Base-by-base conservation (phyloP, 2,329 filamentous ascomycete genomes). In the Fusarium hainanense region DNA sequence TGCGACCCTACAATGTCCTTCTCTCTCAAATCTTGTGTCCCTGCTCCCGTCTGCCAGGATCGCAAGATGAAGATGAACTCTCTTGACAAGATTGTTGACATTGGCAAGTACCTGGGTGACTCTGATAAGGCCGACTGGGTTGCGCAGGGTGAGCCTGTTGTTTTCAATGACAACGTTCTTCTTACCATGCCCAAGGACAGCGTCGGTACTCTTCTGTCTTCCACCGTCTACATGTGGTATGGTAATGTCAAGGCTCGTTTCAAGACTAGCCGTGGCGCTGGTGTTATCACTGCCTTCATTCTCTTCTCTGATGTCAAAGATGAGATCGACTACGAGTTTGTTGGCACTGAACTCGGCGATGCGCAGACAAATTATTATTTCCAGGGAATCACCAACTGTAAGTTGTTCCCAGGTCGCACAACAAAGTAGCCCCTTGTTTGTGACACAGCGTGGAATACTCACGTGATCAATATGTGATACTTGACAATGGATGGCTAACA, bases 281-380 rank as follows among this genome's bases (percentile, higher is more conserved):
- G 96, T 85, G 96, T 99, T 23, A 92, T 99, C n/a, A 97, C 94
- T 3, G 95, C 94, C 30, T 99, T 99, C 79, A 99, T 99, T 79
- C 85, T 98, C 77, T 89, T 98, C 80, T 94, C 92, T 37, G 95
- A 98, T 76, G 92, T 97, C 77, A 97, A 98, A 86, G 96, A 99
- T 77, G 96, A 99, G 82, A 97, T 99, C 76, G 96, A 99, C 83
- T 98, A 93, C 79, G 96, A 99, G 80, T 98, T 92, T 79, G 88
- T 99, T 57, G 96, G 96, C 71, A 87, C 87, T 46, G 93, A 98
- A 76, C 84, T 97, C 67, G 77, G 84, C 48, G 88, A 86, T 68
- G 93, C 92, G 20, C 94, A 99, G 84, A 96, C 94, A 78, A 99
- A 99, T 84, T 99, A 90, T 85, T 99, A 98, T 83, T 98, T 92